phyloP scores from a whole-genome alignment of 331 rosid species.

The Spiraea crenata region DNA sequence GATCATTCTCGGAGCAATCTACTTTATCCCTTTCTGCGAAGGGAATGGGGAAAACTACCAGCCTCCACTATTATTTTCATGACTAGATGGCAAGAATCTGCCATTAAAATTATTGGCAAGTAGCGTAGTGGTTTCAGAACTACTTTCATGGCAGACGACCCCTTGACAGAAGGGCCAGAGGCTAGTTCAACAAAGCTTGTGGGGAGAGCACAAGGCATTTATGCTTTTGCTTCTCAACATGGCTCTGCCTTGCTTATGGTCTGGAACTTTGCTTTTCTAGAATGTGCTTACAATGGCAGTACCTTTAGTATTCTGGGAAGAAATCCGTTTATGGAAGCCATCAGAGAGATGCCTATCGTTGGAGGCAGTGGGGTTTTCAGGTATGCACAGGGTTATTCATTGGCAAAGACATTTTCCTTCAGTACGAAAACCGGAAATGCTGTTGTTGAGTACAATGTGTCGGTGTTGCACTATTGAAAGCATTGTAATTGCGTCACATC shows the following conservation, averaged over 20 bases:
- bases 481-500: neutral
- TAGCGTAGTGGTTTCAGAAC: conserved; percentile 5
- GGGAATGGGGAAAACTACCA: conserved; percentile 1
- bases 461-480: conserved; percentile 33
- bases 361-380: conserved; percentile 28
- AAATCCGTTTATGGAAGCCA: conserved; percentile 16
- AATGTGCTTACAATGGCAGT: conserved; percentile 23
- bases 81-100: neutral
- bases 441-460: conserved; percentile 47
- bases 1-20: conserved; percentile 9
- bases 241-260: conserved; percentile 24
- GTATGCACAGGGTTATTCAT: conserved; percentile 27
- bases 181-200: conserved; percentile 24
- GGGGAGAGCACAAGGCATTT: conserved; percentile 29
- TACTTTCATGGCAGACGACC: conserved; percentile 17
- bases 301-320: conserved; percentile 24
- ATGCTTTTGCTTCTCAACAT: conserved; percentile 19
- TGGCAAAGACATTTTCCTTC: conserved; percentile 19
- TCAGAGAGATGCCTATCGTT: conserved; percentile 24
- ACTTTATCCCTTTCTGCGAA: conserved; percentile 7
- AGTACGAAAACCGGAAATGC: conserved; percentile 16
- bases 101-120: neutral
- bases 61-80: conserved; percentile 19
- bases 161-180: conserved; percentile 18
- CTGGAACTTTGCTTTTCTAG: conserved; percentile 22